phyloP scores from a whole-genome alignment of 192 early-diverging fungal genomes.

The Glomus cerebriforme region DNA sequence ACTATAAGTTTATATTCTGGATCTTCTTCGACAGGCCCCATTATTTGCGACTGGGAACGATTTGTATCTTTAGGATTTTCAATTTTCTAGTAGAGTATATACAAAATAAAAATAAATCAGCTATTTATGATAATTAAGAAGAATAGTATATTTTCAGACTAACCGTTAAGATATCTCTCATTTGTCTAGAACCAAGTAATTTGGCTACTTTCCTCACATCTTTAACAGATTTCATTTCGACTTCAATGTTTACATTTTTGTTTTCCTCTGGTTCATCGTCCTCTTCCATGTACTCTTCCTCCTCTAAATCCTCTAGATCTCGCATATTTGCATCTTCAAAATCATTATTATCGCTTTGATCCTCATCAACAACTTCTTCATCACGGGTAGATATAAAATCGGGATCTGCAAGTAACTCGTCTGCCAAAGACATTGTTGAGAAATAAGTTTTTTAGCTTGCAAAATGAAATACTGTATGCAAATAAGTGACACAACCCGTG shows the following conservation, averaged over 20 bases:
- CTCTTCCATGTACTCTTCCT: constrained; percentile 54
- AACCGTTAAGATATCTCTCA: constrained; percentile 64
- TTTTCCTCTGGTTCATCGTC: constrained; percentile 50
- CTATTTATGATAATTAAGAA: not conserved
- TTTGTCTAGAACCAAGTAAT: constrained; percentile 59
- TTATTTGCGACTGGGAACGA: constrained; percentile 46
- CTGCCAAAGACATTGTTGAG: constrained; percentile 67
- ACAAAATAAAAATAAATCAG: not conserved
- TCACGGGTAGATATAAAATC: constrained; percentile 69
- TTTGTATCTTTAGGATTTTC: constrained; percentile 45
- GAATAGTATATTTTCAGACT: constrained; percentile 30
- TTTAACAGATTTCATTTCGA: constrained; percentile 44
- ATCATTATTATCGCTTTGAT: constrained; percentile 40
- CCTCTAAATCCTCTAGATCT: constrained; percentile 42
- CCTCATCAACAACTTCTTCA: constrained; percentile 37
- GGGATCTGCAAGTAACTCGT: constrained; percentile 87
- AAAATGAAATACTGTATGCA: too few species aligned
- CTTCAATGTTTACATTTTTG: constrained; percentile 44
- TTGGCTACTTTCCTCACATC: constrained; percentile 69
- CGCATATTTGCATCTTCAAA: constrained; percentile 35
- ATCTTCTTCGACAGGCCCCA: constrained; percentile 76
- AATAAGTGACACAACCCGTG: too few species aligned
- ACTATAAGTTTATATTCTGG: constrained; percentile 89
- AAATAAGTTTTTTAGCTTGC: too few species aligned
- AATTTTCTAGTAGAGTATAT: constrained; percentile 47